Evolutionary conservation across 1,284 basidiomycete species (phyloP), one percentile per base, ranked within the genome.

Genomic region (Apiotrichum gamsii): DNA sequence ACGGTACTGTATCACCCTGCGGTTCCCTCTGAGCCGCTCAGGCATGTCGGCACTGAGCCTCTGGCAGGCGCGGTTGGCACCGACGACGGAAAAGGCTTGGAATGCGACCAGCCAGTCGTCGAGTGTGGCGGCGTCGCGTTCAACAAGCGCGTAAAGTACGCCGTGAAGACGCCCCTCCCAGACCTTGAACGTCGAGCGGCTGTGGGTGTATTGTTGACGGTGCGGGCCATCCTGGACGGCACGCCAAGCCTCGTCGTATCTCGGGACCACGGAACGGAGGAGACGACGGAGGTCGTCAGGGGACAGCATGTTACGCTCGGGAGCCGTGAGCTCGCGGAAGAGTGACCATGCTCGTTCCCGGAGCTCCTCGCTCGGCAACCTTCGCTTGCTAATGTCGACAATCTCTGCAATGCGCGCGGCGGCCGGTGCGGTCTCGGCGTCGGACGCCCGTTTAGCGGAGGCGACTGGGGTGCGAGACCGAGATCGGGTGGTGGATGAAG

Each of bases 71-170:
- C 25, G 14, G 5, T 50, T 28, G 4, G 40, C 21, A n/a, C 54
- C 54, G 11, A 51, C 32, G 11, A 33, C 38, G 16, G 36, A 34
- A 13, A 56, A 41, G 5, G 38, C 18, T 9, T 37, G 42, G n/a
- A 56, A 23, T 8, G 48, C 39, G 34, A 52, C 42, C 8, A 39
- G 35, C 54, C 54, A 56, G 45, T 56, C 54, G 16, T 23, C 31
- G 20, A 41, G 28, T 16, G 37, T 11, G 28, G 42, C 40, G 5
- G 35, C 45, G 10, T 35, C n/a, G 38, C 47, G 43, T 4, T n/a
- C 15, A 10, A 47, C 25, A 13, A 53, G 30, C 20, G 43, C 36
- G 19, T 34, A 16, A 6, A 28, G 11, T 11, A 56, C 48, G 15
- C 51, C 15, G 1, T 41, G 40, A 13, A 56, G 39, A n/a, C 48